Base-by-base conservation (phyloP, 306 rosid species). In the Citrullus mucosospermus region DNA sequence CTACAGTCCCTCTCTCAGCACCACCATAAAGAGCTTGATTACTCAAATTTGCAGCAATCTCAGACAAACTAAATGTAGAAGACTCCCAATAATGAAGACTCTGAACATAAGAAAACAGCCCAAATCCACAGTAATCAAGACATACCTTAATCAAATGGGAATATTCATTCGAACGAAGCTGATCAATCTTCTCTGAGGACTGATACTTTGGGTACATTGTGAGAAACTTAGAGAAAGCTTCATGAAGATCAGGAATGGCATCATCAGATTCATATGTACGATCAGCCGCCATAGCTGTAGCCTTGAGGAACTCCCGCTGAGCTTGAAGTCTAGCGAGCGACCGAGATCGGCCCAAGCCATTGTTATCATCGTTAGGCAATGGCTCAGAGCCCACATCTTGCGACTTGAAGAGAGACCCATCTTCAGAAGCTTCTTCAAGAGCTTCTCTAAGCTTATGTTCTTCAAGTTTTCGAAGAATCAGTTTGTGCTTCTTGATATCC, bases 41-140 rank as follows among this genome's bases (percentile, higher is more conserved):
- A 85, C 92, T 90, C 84, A 95, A 87, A 84, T 95, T 95, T 1
- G 97, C 97, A 87, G 97, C 93, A 80, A 95, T 92, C 85, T 95
- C 97, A 81, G 97, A 91, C 91, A 95, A 87, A 80, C 98, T 95
- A 88, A 95, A 95, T 2, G 98, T 95, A 76, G 89, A 92, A 30
- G 97, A 92, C 76, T 95, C 98, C 98, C 97, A 95, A 65, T 88
- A 85, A n/a, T 95, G 98, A 82, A 91, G 84, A 32, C 97, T 95
- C 88, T 95, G 98, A 79, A 91, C 88, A 76, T 87, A 89, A 56
- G 98, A 95, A 79, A 95, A 95, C 66, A 95, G 89, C 32, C 98
- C 98, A 79, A 92, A 95, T 65, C 98, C 98, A 85, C 98, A 92
- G 85, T 92, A 92, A 85, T 92, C 96, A 75, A 92, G 96, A 88